Base-by-base conservation (phyloP, 1,284 basidiomycete genomes). In the Jaminaea rosea region DNA sequence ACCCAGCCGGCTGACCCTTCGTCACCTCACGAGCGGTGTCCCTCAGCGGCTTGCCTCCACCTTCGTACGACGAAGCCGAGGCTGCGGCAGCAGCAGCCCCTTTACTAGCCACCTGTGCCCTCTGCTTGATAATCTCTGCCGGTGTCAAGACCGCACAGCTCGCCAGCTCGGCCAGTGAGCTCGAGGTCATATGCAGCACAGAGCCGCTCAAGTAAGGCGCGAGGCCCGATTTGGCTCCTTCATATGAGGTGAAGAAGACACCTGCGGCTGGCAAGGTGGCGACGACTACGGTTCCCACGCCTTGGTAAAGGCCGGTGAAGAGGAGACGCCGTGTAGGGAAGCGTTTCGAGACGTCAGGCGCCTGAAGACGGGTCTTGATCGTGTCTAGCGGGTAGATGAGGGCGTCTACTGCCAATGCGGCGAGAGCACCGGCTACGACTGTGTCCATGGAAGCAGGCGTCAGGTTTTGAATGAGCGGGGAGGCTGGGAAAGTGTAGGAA, bases 101-200 rank as follows among this genome's bases (percentile, higher is more conserved):
- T 58, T 60, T 34, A 65, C 65, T 28, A 26, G 47, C 27, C 24
- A 49, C 45, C 41, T 69, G 67, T 1, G 58, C 59, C 26, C 63
- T 42, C 49, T 69, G 67, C 44, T 69, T 69, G 53, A 69, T 63
- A 26, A 65, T 61, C 44, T 69, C 67, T 21, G 67, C 67, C 10
- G 67, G 67, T 1, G 67, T 63, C 29, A 69, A 46, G 2, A 69
- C 52, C 0, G 62, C 47, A 28, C 67, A 69, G 0, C 65, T 61
- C 1, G 65, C 60, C 7, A 69, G 56, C 50, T 69, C 67, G 11
- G 65, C 67, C 4, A 67, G 46, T 9, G 58, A 57, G 41, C 59
- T 60, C 0, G 64, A 53, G 13, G 59, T 41, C 49, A 60, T 53
- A 45, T 69, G 67, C 10, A 57, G 19, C 11, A 50, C 0, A 62